These are phyloP conservation scores for Penicillium verhagenii DNA, from an alignment of 495 filamentous ascomycete genomes.

Conservation along the genomic window DNA sequence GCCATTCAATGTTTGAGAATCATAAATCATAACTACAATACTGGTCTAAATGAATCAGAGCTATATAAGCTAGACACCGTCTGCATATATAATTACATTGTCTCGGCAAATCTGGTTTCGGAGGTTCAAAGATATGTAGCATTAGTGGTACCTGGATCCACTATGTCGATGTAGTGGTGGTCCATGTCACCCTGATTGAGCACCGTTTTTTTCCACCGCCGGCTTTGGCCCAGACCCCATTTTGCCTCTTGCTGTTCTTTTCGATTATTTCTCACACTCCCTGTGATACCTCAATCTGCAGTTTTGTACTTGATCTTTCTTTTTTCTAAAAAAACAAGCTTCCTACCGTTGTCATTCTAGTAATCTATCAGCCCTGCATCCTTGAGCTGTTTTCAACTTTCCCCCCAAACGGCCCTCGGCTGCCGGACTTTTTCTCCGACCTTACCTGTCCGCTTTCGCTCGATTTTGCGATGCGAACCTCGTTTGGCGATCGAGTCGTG, in stretches of 20 bases:
- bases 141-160: conserved; percentile 15
- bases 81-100: not conserved
- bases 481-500: conserved; percentile 14
- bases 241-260: not conserved
- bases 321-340: too few relatives aligned
- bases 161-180: conserved; percentile 12
- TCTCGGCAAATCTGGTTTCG: not conserved
- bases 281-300: not conserved
- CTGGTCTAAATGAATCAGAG: too few relatives aligned
- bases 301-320: too few relatives aligned
- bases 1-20: too few relatives aligned
- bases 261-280: too few relatives aligned
- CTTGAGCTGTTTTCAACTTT: not conserved
- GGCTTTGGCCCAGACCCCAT: not conserved
- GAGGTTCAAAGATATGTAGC: too few relatives aligned
- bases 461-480: conserved; percentile 31
- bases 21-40: too few relatives aligned
- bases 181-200: conserved; percentile 17
- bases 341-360: not conserved
- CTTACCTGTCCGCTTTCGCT: conserved; percentile 8
- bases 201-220: conserved; percentile 21
- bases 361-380: not conserved
- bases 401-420: conserved; percentile 10
- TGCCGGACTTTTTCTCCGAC: conserved; percentile 5
- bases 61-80: too few relatives aligned